Conservation (phyloP, 345 rosid genomes). For the Bruguiera parviflora region DNA sequence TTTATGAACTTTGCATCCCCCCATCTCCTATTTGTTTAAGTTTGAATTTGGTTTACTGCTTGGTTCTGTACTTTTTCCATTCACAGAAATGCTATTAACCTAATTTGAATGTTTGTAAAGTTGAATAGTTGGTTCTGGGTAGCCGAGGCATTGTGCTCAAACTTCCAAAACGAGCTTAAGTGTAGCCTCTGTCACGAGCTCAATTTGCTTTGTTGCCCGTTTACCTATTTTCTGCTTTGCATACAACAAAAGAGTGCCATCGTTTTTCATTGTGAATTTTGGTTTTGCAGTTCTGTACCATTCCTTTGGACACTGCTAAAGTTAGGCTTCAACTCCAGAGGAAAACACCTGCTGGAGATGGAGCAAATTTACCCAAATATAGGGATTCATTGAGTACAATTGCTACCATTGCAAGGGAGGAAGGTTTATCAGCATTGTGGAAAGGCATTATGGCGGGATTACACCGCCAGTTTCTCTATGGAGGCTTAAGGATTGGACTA, state of each 20-base stretch:
- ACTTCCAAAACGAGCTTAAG: not conserved
- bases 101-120: not conserved
- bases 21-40: not conserved
- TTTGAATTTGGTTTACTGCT: not conserved
- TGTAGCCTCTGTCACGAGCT: not conserved
- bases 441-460: slow-evolving; percentile 85
- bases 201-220: not conserved
- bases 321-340: slow-evolving; percentile 97
- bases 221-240: not conserved
- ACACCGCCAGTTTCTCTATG: slow-evolving; percentile 88
- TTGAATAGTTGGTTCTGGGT: not conserved
- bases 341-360: slow-evolving; percentile 53
- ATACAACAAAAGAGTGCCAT: not conserved
- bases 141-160: too few relatives aligned
- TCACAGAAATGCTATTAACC: not conserved
- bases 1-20: too few relatives aligned
- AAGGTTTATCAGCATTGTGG: slow-evolving; percentile 82
- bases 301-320: slow-evolving; percentile 91
- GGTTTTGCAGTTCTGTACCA: slow-evolving; percentile 66
- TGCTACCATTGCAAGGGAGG: slow-evolving; percentile 82
- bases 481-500: slow-evolving; percentile 87
- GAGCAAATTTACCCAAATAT: slow-evolving; percentile 53
- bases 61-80: not conserved
- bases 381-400: slow-evolving; percentile 75
- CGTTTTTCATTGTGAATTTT: not conserved